These are phyloP conservation scores for Rhizomucor pusillus DNA, from an alignment of 371 early-diverging fungal species.

Conservation along the genomic window DNA sequence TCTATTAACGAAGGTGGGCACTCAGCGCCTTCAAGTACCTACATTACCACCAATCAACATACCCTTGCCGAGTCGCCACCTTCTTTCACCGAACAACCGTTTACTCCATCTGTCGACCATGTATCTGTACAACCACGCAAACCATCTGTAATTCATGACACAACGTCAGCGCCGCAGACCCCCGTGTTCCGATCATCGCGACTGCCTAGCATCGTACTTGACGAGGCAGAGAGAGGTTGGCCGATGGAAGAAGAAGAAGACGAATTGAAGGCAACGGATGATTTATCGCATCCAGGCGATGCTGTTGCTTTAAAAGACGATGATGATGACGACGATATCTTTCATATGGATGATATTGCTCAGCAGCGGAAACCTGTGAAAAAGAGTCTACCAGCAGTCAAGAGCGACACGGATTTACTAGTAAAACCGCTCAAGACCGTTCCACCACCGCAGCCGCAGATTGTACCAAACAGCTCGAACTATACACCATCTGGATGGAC, in stretches of 20 bases:
- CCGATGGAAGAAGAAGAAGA: slow-evolving; percentile 6
- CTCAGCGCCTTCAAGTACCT: not conserved
- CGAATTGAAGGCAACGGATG: not conserved
- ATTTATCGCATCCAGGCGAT: not conserved
- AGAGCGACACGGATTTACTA: not conserved
- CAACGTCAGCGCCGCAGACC: slow-evolving; percentile 15
- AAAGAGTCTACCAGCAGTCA: not conserved
- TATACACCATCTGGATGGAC: slow-evolving; percentile 10
- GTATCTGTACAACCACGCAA: slow-evolving; percentile 13
- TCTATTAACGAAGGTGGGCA: slow-evolving; percentile 4
- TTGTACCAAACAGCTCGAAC: slow-evolving; percentile 6
- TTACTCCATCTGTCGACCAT: not conserved
- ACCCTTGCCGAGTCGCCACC: not conserved
- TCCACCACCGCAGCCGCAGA: slow-evolving; percentile 10
- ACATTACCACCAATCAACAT: not conserved
- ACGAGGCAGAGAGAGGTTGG: slow-evolving; percentile 2
- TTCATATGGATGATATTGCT: slow-evolving; percentile 12
- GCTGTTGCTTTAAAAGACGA: not conserved
- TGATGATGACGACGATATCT: slow-evolving; percentile 8
- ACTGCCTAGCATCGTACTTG: not conserved
- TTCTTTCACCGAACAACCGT: not conserved
- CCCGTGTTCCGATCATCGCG: slow-evolving; percentile 5
- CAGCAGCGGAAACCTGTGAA: not conserved
- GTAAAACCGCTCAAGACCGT: not conserved
- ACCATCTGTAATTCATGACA: slow-evolving; percentile 10